A percentile compares a stretch with the other conserved stretches of the same genome.
Evolutionary conservation across 2,329 filamentous ascomycete genomes (phyloP).

Genomic region (Penicillium sp.): DNA sequence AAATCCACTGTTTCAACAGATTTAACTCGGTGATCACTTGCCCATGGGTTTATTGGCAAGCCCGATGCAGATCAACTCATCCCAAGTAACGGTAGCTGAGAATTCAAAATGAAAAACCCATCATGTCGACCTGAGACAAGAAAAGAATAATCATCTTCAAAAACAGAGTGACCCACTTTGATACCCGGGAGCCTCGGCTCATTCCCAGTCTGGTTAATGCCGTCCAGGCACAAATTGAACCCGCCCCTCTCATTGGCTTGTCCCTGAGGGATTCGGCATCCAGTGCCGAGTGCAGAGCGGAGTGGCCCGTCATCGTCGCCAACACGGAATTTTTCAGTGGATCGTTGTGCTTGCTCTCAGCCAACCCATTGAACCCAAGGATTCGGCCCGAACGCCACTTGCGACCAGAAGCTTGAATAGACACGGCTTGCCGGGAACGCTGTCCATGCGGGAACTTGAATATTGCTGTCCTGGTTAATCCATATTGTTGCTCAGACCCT

Average conservation of each 20-base stretch:
- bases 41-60: not conserved
- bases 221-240: not conserved
- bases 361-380: not conserved
- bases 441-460: not conserved
- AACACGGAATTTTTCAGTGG: constrained; percentile 17
- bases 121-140: constrained; percentile 6
- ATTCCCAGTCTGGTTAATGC: constrained; percentile 15
- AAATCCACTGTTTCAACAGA: not conserved
- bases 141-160: not conserved
- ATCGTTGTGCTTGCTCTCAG: constrained; percentile 1
- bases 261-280: constrained; percentile 8
- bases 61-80: constrained; percentile 14
- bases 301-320: not conserved
- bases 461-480: not conserved
- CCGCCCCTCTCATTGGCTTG: constrained; percentile 3
- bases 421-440: constrained; percentile 15
- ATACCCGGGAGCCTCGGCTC: constrained; percentile 23
- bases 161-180: constrained; percentile 20
- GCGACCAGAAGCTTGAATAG: not conserved
- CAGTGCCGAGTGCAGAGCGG: constrained; percentile 14
- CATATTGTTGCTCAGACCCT: not conserved
- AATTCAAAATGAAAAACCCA: constrained; percentile 7
- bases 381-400: constrained; percentile 13
- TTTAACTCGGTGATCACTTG: not conserved
- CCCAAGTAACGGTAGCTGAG: not conserved